These are phyloP conservation scores for Aphanomyces euteiches DNA, from an alignment of 352 stramenopile species.

Conservation along the genomic window DNA sequence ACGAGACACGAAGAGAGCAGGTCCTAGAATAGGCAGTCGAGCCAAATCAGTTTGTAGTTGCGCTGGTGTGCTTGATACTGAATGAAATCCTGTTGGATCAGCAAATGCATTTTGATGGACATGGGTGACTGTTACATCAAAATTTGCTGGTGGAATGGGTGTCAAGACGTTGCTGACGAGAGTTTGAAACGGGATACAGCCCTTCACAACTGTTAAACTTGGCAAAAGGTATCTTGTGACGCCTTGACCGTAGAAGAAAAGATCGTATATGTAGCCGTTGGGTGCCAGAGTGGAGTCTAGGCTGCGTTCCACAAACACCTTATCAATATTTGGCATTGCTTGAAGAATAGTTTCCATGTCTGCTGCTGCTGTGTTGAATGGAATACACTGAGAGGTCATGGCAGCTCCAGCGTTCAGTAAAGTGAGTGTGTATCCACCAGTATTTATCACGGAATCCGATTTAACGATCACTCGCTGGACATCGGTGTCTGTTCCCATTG, in stretches of 20 bases:
- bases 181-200: slow-evolving; percentile 57
- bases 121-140: slow-evolving; percentile 38
- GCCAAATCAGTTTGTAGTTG: slow-evolving; percentile 49
- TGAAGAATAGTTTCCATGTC: slow-evolving; percentile 54
- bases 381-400: slow-evolving; percentile 49
- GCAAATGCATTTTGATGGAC: slow-evolving; percentile 53
- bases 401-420: slow-evolving; percentile 45
- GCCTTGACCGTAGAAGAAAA: slow-evolving; percentile 78
- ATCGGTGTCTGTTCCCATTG: slow-evolving; percentile 69
- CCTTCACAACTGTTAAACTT: slow-evolving; percentile 32
- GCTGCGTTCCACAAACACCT: slow-evolving; percentile 60
- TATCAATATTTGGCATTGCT: slow-evolving; percentile 67
- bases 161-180: slow-evolving; percentile 61
- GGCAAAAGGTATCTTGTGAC: slow-evolving; percentile 40
- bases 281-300: slow-evolving; percentile 35
- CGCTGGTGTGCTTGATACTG: slow-evolving; percentile 42
- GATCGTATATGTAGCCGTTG: slow-evolving; percentile 62
- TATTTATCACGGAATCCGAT: slow-evolving; percentile 45
- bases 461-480: slow-evolving; percentile 66
- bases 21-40: slow-evolving; percentile 53
- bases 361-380: slow-evolving; percentile 51
- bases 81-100: slow-evolving; percentile 49
- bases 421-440: slow-evolving; percentile 53
- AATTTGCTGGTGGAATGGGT: slow-evolving; percentile 35
- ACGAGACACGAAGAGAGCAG: slow-evolving; percentile 50